Percentiles rank a stretch among this genome's conserved stretches.
These are phyloP conservation scores for Xylaria castorea DNA, from an alignment of 495 filamentous ascomycete species.

Conservation along the genomic window DNA sequence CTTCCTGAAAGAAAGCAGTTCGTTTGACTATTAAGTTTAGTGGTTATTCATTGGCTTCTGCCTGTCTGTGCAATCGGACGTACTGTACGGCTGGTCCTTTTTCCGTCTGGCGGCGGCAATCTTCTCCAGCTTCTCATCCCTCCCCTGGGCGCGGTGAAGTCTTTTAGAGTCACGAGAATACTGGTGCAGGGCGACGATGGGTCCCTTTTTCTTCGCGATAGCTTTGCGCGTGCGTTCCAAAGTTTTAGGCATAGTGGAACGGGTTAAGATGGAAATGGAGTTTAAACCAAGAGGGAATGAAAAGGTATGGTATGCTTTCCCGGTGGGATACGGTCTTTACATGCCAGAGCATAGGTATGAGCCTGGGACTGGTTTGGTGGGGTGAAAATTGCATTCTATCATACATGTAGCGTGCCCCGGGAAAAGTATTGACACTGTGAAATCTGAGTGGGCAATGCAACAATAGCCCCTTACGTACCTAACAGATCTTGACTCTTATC, in stretches of 20 bases:
- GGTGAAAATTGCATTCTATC: constrained; percentile 22
- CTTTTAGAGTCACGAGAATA: constrained; percentile 80
- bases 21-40: constrained; percentile 65
- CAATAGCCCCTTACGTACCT: no score
- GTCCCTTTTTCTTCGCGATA: constrained; percentile 77
- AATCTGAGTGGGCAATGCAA: neutral
- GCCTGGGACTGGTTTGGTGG: constrained; percentile 11
- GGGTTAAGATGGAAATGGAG: neutral
- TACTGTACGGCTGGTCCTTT: constrained; percentile 72
- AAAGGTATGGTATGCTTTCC: neutral
- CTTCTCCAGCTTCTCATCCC: constrained; percentile 78
- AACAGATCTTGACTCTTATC: no score
- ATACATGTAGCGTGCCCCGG: neutral
- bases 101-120: constrained; percentile 67
- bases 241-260: constrained; percentile 71
- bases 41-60: neutral
- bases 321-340: neutral
- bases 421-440: constrained; percentile 10
- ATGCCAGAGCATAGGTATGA: neutral
- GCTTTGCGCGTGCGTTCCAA: constrained; percentile 83
- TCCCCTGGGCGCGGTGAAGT: constrained; percentile 72
- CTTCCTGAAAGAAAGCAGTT: constrained; percentile 73
- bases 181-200: constrained; percentile 74
- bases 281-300: neutral
- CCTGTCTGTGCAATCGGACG: constrained; percentile 31